These are phyloP conservation scores for Marasmius fiardii DNA, from an alignment of 1,284 basidiomycete species.

Conservation along the genomic window DNA sequence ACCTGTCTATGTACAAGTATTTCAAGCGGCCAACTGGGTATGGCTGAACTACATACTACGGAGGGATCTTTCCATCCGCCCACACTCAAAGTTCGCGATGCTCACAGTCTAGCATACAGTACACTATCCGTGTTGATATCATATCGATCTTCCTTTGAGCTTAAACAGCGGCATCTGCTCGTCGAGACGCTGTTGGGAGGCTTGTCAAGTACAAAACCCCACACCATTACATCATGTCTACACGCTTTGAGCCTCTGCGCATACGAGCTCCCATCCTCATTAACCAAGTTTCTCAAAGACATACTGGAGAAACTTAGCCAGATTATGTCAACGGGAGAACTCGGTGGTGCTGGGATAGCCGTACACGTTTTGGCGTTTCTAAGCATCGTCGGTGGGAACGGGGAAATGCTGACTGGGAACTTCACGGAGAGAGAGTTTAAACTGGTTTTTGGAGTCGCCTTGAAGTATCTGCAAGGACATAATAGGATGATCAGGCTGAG, in stretches of 20 bases:
- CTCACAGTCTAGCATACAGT: conserved; percentile 87
- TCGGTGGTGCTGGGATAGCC: conserved; percentile 66
- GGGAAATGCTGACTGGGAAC: conserved; percentile 79
- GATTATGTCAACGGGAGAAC: conserved; percentile 83
- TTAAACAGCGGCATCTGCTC: conserved; percentile 66
- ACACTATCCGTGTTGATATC: conserved; percentile 87
- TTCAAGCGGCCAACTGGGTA: conserved; percentile 50
- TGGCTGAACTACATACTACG: conserved; percentile 35
- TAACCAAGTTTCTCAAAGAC: conserved; percentile 56
- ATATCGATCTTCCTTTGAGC: conserved; percentile 81
- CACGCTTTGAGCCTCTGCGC: conserved; percentile 88
- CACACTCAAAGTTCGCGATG: conserved; percentile 70
- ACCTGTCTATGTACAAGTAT: conserved; percentile 71
- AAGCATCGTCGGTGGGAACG: conserved; percentile 78
- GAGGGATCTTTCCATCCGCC: background rate
- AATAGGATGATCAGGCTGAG: conserved; percentile 52
- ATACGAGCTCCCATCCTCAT: conserved; percentile 85
- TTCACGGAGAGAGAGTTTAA: conserved; percentile 93
- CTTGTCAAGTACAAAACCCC: conserved; percentile 65
- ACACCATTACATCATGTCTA: conserved; percentile 89
- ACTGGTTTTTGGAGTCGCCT: conserved; percentile 91
- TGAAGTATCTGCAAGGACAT: conserved; percentile 94
- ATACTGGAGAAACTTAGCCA: conserved; percentile 90
- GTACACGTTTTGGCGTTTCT: conserved; percentile 96
- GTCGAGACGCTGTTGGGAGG: conserved; percentile 51